Conservation (phyloP, 192 early-diverging fungal species). For the Linderina pennispora region DNA sequence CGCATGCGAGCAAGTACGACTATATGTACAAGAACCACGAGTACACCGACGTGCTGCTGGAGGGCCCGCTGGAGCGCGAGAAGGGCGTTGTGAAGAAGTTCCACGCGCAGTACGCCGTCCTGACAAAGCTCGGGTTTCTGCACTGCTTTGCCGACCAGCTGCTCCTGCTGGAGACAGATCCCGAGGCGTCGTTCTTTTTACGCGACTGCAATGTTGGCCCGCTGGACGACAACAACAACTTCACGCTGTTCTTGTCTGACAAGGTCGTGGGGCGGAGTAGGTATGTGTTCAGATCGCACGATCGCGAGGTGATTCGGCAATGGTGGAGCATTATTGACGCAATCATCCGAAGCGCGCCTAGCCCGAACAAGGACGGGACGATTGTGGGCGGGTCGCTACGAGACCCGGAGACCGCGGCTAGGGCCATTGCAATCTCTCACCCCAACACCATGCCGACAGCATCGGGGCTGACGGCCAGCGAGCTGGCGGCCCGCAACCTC, state of each 20-base stretch:
- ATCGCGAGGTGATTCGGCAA: constrained; percentile 8
- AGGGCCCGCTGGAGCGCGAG: constrained; percentile 36
- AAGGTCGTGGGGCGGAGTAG: constrained; percentile 24
- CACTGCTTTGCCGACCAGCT: constrained; percentile 32
- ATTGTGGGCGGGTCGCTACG: constrained; percentile 26
- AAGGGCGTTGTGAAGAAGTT: constrained; percentile 27
- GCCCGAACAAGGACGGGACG: constrained; percentile 1
- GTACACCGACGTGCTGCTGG: constrained; percentile 21
- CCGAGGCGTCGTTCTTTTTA: constrained; percentile 25
- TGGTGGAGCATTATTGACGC: constrained; percentile 28
- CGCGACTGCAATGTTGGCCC: constrained; percentile 12
- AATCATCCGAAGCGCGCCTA: constrained; percentile 1
- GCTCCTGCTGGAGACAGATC: constrained; percentile 25
- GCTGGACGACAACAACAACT: constrained; percentile 18
- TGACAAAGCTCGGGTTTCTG: constrained; percentile 27
- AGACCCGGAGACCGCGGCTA: constrained; percentile 10
- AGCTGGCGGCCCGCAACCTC: constrained; percentile 11
- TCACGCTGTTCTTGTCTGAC: constrained; percentile 9
- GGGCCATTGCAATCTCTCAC: constrained; percentile 2
- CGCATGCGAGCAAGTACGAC: constrained; percentile 26
- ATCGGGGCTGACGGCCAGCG: constrained; percentile 13
- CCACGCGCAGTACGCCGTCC: constrained; percentile 21
- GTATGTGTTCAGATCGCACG: constrained; percentile 22
- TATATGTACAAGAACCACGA: constrained; percentile 39
- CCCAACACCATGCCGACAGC: constrained; percentile 19